phyloP scores from a whole-genome alignment of 129 eudicot genomes.

The Tagetes erecta region DNA sequence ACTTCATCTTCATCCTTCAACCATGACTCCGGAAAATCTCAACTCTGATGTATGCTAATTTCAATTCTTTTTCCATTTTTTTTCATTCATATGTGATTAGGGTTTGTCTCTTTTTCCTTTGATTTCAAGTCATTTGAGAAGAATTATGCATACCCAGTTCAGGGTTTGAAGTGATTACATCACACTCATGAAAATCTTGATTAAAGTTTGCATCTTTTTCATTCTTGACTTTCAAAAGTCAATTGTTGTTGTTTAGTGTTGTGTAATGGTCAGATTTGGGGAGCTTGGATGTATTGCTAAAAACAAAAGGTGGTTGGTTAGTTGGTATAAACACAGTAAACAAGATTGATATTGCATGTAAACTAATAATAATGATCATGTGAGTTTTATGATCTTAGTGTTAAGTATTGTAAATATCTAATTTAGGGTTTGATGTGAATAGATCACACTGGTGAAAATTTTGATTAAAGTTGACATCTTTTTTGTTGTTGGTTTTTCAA shows the following conservation, averaged over 20 bases:
- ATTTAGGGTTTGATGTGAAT: too few species aligned
- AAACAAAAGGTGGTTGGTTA: conserved; percentile 13
- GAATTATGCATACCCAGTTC: not conserved
- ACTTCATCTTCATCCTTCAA: not conserved
- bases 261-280: conserved; percentile 7
- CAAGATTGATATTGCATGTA: not conserved
- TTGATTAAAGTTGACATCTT: too few species aligned
- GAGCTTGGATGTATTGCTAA: not conserved
- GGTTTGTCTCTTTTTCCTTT: not conserved
- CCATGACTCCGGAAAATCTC: conserved; percentile 41
- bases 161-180: conserved; percentile 5
- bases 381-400: conserved; percentile 1
- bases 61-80: not conserved
- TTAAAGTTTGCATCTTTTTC: not conserved
- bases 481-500: too few species aligned
- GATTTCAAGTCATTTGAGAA: not conserved
- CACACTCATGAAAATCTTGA: conserved; percentile 10
- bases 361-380: not conserved
- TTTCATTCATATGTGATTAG: conserved; percentile 6
- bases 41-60: conserved; percentile 36
- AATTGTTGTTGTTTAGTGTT: not conserved
- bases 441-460: too few species aligned
- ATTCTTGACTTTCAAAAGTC: conserved; percentile 6
- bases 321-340: not conserved
- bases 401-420: not conserved